Conservation (phyloP, 164 flowering plant species). For the Sextonia rubra region DNA sequence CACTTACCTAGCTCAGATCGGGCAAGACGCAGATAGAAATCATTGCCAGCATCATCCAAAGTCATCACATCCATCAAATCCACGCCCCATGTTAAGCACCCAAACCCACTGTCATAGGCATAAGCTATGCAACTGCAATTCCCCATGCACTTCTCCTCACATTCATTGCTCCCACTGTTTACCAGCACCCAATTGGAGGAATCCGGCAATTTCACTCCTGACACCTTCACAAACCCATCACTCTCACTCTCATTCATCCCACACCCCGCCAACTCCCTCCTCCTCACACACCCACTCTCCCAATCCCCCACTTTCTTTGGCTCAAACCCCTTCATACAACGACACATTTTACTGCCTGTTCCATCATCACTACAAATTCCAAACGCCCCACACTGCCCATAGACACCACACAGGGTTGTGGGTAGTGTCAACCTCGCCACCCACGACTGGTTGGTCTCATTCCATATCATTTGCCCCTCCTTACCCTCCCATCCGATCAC, state of each 20-base stretch:
- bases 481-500: not conserved
- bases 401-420: slow-evolving; percentile 9
- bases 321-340: slow-evolving; percentile 32
- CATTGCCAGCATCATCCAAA: not conserved
- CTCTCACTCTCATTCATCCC: slow-evolving; percentile 22
- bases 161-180: not conserved
- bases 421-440: not conserved
- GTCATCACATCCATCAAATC: slow-evolving; percentile 14
- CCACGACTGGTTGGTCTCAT: not conserved
- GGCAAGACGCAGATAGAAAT: slow-evolving; percentile 12
- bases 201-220: slow-evolving; percentile 27
- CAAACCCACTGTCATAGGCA: slow-evolving; percentile 10
- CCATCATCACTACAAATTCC: slow-evolving; percentile 22
- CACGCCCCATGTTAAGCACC: slow-evolving; percentile 20
- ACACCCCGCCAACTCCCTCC: not conserved
- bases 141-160: slow-evolving; percentile 7
- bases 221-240: slow-evolving; percentile 31
- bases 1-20: slow-evolving; percentile 16
- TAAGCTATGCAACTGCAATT: slow-evolving; percentile 22
- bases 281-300: slow-evolving; percentile 4
- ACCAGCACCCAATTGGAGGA: not conserved
- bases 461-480: not conserved
- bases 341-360: slow-evolving; percentile 19
- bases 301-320: slow-evolving; percentile 20
- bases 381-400: slow-evolving; percentile 31